Base-by-base conservation (phyloP, 108 stramenopile genomes). In the Nannochloropsis salina region DNA sequence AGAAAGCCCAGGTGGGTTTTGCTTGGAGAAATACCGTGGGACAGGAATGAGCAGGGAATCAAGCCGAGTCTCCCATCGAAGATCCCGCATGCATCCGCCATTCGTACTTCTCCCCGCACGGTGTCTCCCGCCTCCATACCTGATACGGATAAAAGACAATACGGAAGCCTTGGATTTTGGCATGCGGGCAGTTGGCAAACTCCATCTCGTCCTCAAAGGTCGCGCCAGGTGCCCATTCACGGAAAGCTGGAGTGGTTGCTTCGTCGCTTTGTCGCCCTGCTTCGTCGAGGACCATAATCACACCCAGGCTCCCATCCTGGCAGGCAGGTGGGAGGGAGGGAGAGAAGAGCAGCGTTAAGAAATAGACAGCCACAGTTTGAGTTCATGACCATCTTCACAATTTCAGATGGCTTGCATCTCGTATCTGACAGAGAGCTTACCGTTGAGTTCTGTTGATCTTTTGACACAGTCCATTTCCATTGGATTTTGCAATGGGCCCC, bases 141-240 rank as follows among this genome's bases (percentile, higher is more conserved):
- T 74, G 61, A n/a, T 74, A 74, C 61, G 61, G 61, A 6, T 74
- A 74, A 74, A 74, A 74, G 6, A 74, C 61, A n/a, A 74, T n/a
- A 2, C 61, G 61, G n/a, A 74, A 74, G 8, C 61, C 61, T 74
- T 74, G 61, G 61, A 74, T 74, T n/a, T n/a, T 15, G 3, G 61
- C n/a, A 6, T 74, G 15, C 3, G 61, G 61, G 61, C 61, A 74
- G n/a, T 74, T 15, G 20, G 61, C 61, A 6, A 74, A 74, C 8
- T 74, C 61, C 15, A 74, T 15, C 61, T 74, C 61, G 61, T 74
- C 61, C 61, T 74, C 61, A 74, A n/a, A 74, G 8, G 61, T 74
- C 61, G 15, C 61, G 61, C 61, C 61, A 2, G 61, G 20, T n/a
- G n/a, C 2, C 61, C 61, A 74, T n/a, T 74, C 61, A 15, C 61